Evolutionary conservation across 768 basidiomycete species (phyloP).

Genomic region (Daedaleopsis sinensis): DNA sequence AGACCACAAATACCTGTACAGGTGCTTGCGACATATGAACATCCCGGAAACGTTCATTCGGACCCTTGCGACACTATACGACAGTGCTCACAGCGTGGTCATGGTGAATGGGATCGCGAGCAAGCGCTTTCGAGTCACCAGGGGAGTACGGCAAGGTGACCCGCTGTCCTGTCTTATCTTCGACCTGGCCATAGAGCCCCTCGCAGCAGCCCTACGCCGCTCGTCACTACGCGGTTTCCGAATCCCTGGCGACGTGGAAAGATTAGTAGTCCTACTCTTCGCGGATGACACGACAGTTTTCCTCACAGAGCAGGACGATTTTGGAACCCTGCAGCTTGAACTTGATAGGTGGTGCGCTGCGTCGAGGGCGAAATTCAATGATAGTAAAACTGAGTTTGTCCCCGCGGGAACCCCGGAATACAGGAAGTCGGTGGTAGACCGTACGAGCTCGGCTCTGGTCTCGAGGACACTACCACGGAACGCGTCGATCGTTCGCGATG

Average conservation of each 20-base stretch:
- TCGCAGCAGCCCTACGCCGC: constrained; percentile 23
- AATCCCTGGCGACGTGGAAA: constrained; percentile 15
- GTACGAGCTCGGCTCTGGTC: too few species aligned
- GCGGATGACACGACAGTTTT: constrained; percentile 31
- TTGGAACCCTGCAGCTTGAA: neutral
- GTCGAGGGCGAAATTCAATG: neutral
- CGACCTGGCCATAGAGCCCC: constrained; percentile 34
- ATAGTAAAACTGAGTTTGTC: neutral
- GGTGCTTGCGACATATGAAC: neutral
- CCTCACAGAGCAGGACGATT: neutral
- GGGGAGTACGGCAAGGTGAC: constrained; percentile 42
- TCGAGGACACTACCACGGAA: too few species aligned
- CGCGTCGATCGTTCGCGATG: too few species aligned
- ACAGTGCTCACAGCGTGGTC: constrained; percentile 30
- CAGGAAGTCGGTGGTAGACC: neutral
- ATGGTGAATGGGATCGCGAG: constrained; percentile 38
- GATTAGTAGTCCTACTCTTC: constrained; percentile 26
- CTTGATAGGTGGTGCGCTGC: neutral
- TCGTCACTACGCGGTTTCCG: constrained; percentile 22
- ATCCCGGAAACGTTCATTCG: constrained; percentile 21
- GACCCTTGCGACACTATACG: constrained; percentile 34
- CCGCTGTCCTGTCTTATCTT: constrained; percentile 37
- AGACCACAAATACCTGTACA: constrained; percentile 16
- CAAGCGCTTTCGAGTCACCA: constrained; percentile 24
- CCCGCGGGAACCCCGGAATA: neutral